These are phyloP conservation scores for Mortierella alpina DNA, from an alignment of 192 early-diverging fungal species.

Conservation along the genomic window DNA sequence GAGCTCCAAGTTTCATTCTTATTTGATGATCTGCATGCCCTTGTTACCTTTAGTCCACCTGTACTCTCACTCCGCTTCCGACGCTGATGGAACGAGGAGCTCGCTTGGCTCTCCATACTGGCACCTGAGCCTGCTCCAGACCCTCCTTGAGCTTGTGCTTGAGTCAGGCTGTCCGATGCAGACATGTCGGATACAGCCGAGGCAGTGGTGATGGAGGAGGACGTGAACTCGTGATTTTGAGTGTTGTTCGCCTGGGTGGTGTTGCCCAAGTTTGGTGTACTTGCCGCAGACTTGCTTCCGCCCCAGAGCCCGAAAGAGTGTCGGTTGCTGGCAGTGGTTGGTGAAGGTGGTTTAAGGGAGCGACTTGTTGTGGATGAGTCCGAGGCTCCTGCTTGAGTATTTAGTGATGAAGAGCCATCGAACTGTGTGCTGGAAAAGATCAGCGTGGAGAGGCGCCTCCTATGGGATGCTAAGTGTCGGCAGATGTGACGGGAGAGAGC, in stretches of 20 bases:
- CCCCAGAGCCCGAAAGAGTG: constrained; percentile 35
- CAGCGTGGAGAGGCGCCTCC: constrained; percentile 41
- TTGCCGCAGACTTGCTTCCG: constrained; percentile 39
- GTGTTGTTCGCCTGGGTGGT: background rate
- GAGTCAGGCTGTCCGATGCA: background rate
- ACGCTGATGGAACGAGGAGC: constrained; percentile 36
- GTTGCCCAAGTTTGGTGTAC: constrained; percentile 43
- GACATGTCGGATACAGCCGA: background rate
- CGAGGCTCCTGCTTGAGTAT: background rate
- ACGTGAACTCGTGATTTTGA: background rate
- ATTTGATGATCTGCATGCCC: background rate
- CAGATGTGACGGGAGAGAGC: background rate
- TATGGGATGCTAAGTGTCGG: constrained; percentile 20
- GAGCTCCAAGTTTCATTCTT: background rate
- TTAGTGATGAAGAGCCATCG: background rate
- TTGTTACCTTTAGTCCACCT: constrained; percentile 46
- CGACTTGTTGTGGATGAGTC: constrained; percentile 5
- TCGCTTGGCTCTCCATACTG: constrained; percentile 19
- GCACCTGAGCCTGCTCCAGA: constrained; percentile 24
- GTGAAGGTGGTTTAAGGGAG: constrained; percentile 24
- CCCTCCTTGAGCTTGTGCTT: constrained; percentile 12
- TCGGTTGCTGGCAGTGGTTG: background rate
- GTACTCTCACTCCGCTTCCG: constrained; percentile 49
- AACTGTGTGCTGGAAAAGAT: constrained; percentile 26
- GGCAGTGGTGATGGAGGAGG: constrained; percentile 3